Percentiles rank a stretch among this genome's conserved stretches.
phyloP scores from a whole-genome alignment of 2,329 filamentous ascomycete genomes.

The Alternaria dauci region DNA sequence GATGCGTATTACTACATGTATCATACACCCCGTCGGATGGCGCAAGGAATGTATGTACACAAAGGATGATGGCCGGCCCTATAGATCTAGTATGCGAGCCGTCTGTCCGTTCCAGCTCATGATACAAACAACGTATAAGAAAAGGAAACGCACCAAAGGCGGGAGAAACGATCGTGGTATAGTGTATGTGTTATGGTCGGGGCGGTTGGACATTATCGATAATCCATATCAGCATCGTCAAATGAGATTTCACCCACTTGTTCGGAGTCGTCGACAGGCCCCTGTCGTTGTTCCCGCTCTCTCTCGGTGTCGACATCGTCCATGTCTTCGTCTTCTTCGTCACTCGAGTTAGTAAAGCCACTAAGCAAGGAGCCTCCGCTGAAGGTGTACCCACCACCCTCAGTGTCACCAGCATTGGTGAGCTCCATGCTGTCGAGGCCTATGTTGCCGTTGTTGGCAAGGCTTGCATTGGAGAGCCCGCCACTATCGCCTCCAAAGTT shows the following conservation, averaged over 20 bases:
- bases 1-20: conserved; percentile 44
- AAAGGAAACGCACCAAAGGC: conserved; percentile 52
- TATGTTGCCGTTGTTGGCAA: conserved; percentile 69
- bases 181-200: conserved; percentile 32
- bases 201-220: conserved; percentile 56
- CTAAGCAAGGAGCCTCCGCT: conserved; percentile 79
- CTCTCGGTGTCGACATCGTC: conserved; percentile 82
- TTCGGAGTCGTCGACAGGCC: conserved; percentile 63
- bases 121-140: conserved; percentile 22
- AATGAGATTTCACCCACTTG: conserved; percentile 73
- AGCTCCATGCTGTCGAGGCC: conserved; percentile 71
- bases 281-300: conserved; percentile 53
- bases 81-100: conserved; percentile 16
- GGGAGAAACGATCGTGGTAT: conserved; percentile 43
- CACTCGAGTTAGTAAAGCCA: conserved; percentile 92
- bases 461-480: conserved; percentile 76
- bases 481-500: conserved; percentile 59
- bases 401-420: conserved; percentile 68
- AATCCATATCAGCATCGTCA: conserved; percentile 68
- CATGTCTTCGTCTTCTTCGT: conserved; percentile 95
- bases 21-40: conserved; percentile 36
- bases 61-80: conserved; percentile 22
- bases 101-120: conserved; percentile 16
- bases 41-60: conserved; percentile 39
- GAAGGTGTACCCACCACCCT: conserved; percentile 77